Conservation (phyloP, 176 grass and related monocot species). For the Rhynchospora pubera region DNA sequence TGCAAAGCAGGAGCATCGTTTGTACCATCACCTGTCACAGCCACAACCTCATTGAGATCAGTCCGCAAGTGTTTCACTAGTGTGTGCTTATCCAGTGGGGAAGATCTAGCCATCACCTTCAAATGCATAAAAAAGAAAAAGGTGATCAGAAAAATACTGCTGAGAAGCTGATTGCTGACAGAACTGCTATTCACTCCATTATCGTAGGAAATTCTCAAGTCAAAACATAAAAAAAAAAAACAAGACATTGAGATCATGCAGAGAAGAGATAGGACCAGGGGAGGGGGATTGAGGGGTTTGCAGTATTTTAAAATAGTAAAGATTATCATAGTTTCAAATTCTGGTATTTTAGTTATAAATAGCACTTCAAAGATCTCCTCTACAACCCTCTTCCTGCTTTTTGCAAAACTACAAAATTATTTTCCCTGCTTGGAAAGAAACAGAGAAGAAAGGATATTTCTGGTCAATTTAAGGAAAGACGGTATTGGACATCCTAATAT, state of each 20-base stretch:
- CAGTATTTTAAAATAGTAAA: neutral
- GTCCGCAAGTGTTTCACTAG: slow-evolving; percentile 68
- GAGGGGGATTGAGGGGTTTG: neutral
- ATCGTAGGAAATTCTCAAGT: neutral
- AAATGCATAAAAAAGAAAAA: neutral
- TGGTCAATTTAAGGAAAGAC: neutral
- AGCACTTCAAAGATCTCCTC: neutral
- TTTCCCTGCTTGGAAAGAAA: neutral
- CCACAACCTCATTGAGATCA: slow-evolving; percentile 73
- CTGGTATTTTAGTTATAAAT: neutral
- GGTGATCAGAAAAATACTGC: neutral
- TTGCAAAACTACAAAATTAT: neutral
- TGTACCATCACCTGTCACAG: slow-evolving; percentile 97
- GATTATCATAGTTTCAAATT: neutral
- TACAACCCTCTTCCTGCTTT: neutral
- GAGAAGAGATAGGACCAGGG: neutral
- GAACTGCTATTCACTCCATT: neutral
- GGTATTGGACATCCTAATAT: neutral
- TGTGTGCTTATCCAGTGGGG: slow-evolving; percentile 73
- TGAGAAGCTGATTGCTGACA: neutral
- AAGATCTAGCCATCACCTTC: slow-evolving; percentile 83
- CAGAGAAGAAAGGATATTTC: neutral
- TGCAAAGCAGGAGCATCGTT: slow-evolving; percentile 88
- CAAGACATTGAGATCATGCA: slow-evolving; percentile 11
- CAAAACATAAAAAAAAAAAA: neutral